Evolutionary conservation across 345 rosid genomes (phyloP), one percentile per base, ranked within the genome.

Genomic region (Mangifera indica): DNA sequence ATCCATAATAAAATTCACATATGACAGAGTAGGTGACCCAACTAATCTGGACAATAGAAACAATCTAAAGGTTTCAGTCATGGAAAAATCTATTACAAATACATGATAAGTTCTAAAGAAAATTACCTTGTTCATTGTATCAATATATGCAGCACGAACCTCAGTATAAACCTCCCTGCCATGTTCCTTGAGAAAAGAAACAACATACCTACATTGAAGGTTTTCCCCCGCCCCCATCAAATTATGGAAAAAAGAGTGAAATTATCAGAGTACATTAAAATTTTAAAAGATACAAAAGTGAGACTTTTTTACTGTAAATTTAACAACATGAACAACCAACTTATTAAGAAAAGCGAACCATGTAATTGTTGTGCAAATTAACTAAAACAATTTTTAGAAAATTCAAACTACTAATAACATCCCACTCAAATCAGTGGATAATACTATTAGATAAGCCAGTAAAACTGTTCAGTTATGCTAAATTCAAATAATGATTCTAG

Each of bases 111-210:
- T 45, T 82, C 57, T 22, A 44, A 60, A 62, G 49, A 67, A n/a
- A 71, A n/a, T 75, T 72, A 95, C 99, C 99, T 92, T 91, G 83
- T 95, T 95, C 99, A 95, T 89, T 73, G 99, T 95, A 84, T 92
- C 98, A 24, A 89, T 72, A 70, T 95, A 95, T 11, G 99, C 96
- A 76, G 85, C 93, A 76, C 96, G 94, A 70, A 95, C 97, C 78
- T 95, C 97, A 76, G 44, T 63, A 82, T 89, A 89, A 42, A 95
- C 87, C 80, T 95, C 98, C 82, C 84, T 92, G 76, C 94, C 97
- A 77, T 95, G 93, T 81, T 87, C 98, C 87, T 91, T 92, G 76
- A 92, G 89, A 81, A 95, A 95, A 67, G 89, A 78, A 78, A 91
- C 80, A 40, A 87, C 76, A 79, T 92, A 95, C 91, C 99, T 95